Evolutionary conservation across 2,329 filamentous ascomycete species (phyloP), one percentile per base, ranked within the genome.

Genomic region (Trichoderma endophyticum): DNA sequence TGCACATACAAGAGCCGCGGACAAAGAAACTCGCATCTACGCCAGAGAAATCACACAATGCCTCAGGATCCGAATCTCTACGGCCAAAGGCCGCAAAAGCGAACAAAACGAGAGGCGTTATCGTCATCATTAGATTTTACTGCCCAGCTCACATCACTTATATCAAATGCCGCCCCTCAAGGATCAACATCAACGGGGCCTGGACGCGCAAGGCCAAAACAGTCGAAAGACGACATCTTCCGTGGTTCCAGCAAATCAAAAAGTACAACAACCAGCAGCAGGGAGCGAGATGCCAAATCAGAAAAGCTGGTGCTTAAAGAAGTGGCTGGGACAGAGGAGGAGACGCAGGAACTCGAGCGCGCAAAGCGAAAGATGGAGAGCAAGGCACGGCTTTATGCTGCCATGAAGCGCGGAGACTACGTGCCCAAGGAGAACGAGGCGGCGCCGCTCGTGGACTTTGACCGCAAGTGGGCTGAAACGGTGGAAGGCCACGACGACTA

Each of bases 321-420:
- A 32, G 82, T 87, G 14, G 79, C 83, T 28, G 86, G 88, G 70
- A 86, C 87, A 11, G 85, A 88, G 72, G 87, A 91, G 67, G 90
- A 92, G 76, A 91, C 91, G 72, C 88, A 87, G 62, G 89, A 92
- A 77, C 88, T 91, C 71, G 92, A 84, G 63, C 89, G 92, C 71
- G 92, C 93, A 26, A 92, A 91, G 80, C 88, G 91, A 75, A 93
- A 91, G 78, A 93, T 99, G 91, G 91, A 97, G 79, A 92, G 94
- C 83, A 99, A 99, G 82, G 94, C 93, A 4, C 89, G 92, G 5
- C 83, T 96, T 2, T 99, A 99, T 81, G 91, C 92, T 7, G 92
- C 93, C 48, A 91, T 99, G 89, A 97, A 97, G 82, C 88, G 93
- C 39, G 95, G 95, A n/a, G 91, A 97, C 78, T 91, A 93, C 81